Evolutionary conservation across 805 yeast species (phyloP), one percentile per base, ranked within the genome.

Genomic region (Ogataea siamensis): DNA sequence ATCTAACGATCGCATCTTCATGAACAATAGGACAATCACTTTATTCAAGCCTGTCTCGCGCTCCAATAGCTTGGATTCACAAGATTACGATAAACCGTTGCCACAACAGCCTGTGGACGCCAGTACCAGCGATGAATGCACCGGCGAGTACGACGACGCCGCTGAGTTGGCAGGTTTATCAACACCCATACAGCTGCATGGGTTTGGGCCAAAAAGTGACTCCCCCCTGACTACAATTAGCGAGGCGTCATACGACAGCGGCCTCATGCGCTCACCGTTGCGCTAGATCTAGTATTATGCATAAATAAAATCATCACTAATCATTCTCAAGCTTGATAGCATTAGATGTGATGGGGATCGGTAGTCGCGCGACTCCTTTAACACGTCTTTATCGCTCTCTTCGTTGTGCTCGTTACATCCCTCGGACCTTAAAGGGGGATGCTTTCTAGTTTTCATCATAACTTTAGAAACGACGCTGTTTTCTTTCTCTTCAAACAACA

Each of bases 211-310:
- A n/a, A 11, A 28, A 6, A 17, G 13, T 6, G 16, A 47, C 22
- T 55, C 60, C 3, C 60, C 60, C 2, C 29, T 57, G 40, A 57
- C 62, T 7, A 57, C 62, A 1, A 57, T 57, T 11, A 55, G 60
- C 39, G 61, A 56, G 40, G 54, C 46, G 14, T 56, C 61, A 2
- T 51, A 39, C 33, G 55, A 54, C 36, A 50, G 58, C 27, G 33
- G 27, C 15, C 24, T 34, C 12, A 32, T 45, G 6, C 38, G 48
- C n/a, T 51, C 50, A 11, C 41, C 42, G 24, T 14, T 18, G 23
- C 33, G 30, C 25, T 38, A 14, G 22, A n/a, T 17, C 12, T 4
- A 7, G n/a, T 18, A 13, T 13, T 18, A 28, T 23, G 34, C 28
- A 15, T 38, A 27, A 34, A 29, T 22, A 28, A 24, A 17, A 17